A percentile compares a stretch with the other conserved stretches of the same genome.
These are phyloP conservation scores for Geotrichum aggregatum DNA, from an alignment of 1,139 yeast species.

Conservation along the genomic window DNA sequence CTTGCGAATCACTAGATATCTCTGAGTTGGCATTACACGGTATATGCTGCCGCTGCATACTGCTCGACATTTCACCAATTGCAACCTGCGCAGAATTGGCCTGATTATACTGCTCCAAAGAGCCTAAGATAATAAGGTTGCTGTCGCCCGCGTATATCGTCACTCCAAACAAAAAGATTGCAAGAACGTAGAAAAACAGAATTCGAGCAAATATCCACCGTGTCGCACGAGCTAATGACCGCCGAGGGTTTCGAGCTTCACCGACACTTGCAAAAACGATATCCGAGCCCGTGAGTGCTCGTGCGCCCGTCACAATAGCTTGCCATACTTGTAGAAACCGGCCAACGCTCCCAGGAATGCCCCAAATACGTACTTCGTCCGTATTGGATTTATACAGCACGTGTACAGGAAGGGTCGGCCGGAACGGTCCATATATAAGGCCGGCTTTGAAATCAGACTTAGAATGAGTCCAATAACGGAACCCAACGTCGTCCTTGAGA, in stretches of 20 bases:
- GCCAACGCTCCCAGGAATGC: slow-evolving; percentile 63
- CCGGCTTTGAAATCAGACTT: slow-evolving; percentile 49
- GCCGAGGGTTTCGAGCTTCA: slow-evolving; percentile 78
- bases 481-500: slow-evolving; percentile 48
- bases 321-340: slow-evolving; percentile 60
- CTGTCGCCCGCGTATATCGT: slow-evolving; percentile 76
- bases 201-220: slow-evolving; percentile 71
- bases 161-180: slow-evolving; percentile 67
- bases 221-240: slow-evolving; percentile 74
- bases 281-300: slow-evolving; percentile 77
- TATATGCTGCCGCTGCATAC: slow-evolving; percentile 13
- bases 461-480: slow-evolving; percentile 58
- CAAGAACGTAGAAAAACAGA: slow-evolving; percentile 59
- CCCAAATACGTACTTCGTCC: slow-evolving; percentile 44
- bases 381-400: slow-evolving; percentile 38
- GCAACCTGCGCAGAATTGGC: background rate
- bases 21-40: slow-evolving; percentile 1
- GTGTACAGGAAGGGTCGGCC: slow-evolving; percentile 56
- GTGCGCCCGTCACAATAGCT: slow-evolving; percentile 62
- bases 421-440: slow-evolving; percentile 63
- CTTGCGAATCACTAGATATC: background rate
- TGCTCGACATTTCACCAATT: slow-evolving; percentile 9
- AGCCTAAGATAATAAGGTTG: slow-evolving; percentile 34
- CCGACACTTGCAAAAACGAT: slow-evolving; percentile 82
- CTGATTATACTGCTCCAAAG: slow-evolving; percentile 3